Percentiles rank a stretch among this genome's conserved stretches.
These are phyloP conservation scores for Rugosomyces carneus DNA, from an alignment of 1,284 basidiomycete species.

Conservation along the genomic window DNA sequence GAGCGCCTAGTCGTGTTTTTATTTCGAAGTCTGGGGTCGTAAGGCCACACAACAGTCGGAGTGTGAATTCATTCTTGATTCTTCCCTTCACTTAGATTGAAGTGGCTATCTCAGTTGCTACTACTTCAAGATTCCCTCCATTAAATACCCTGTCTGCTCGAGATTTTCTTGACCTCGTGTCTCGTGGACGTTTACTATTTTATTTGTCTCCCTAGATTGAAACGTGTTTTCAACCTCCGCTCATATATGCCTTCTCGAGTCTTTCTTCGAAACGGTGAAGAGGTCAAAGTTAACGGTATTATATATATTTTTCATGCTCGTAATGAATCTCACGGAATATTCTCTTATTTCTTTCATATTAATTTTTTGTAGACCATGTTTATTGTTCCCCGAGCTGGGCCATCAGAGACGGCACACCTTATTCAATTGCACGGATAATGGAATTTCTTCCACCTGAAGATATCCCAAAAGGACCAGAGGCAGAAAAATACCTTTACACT, in stretches of 20 bases:
- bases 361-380: constrained; percentile 77
- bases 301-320: constrained; percentile 22
- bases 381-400: constrained; percentile 92
- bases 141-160: constrained; percentile 16
- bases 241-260: constrained; percentile 37
- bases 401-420: constrained; percentile 86
- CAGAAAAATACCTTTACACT: constrained; percentile 60
- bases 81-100: constrained; percentile 29
- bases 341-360: constrained; percentile 12
- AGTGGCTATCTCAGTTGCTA: constrained; percentile 13
- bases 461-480: constrained; percentile 46
- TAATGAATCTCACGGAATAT: constrained; percentile 11
- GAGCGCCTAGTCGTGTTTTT: constrained; percentile 2
- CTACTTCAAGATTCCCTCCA: constrained; percentile 16
- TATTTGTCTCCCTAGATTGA: constrained; percentile 19
- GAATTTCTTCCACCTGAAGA: constrained; percentile 85
- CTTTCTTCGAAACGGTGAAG: constrained; percentile 70
- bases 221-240: constrained; percentile 26
- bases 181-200: constrained; percentile 22
- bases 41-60: constrained; percentile 25
- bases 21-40: constrained; percentile 8
- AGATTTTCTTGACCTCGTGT: constrained; percentile 14
- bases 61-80: constrained; percentile 36
- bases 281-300: constrained; percentile 78
- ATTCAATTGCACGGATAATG: constrained; percentile 93